These are phyloP conservation scores for Suillus luteus DNA, from an alignment of 768 basidiomycete species.

Conservation along the genomic window DNA sequence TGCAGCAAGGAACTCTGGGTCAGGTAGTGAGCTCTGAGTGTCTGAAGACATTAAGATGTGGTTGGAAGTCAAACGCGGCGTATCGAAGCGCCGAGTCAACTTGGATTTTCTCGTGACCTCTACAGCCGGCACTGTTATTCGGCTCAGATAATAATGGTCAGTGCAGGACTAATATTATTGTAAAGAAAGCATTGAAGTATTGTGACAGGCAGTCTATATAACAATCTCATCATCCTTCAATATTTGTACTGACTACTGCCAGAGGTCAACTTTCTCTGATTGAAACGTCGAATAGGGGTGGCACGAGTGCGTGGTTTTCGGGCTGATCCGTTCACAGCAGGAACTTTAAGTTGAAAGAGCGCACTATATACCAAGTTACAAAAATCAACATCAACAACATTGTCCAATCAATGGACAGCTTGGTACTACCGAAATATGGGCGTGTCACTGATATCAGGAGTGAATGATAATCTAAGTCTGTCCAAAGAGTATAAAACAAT, in stretches of 20 bases:
- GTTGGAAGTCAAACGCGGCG: not conserved
- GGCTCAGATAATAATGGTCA: not conserved
- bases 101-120: not conserved
- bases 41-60: not conserved
- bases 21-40: conserved; percentile 16
- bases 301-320: too few species aligned
- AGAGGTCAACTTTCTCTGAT: too few species aligned
- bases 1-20: conserved; percentile 28
- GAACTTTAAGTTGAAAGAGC: too few species aligned
- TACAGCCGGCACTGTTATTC: not conserved
- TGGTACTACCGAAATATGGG: too few species aligned
- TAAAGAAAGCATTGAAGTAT: not conserved
- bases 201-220: too few species aligned
- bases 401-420: too few species aligned
- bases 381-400: too few species aligned
- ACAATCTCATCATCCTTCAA: too few species aligned
- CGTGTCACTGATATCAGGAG: too few species aligned
- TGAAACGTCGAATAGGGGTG: not conserved
- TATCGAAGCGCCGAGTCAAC: not conserved
- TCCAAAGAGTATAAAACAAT: not conserved
- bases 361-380: not conserved
- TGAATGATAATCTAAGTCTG: too few species aligned
- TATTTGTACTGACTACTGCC: too few species aligned
- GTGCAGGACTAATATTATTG: not conserved
- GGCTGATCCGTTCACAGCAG: too few species aligned